Conservation (phyloP, 139 green algal species). For the Bryopsis sp. region DNA sequence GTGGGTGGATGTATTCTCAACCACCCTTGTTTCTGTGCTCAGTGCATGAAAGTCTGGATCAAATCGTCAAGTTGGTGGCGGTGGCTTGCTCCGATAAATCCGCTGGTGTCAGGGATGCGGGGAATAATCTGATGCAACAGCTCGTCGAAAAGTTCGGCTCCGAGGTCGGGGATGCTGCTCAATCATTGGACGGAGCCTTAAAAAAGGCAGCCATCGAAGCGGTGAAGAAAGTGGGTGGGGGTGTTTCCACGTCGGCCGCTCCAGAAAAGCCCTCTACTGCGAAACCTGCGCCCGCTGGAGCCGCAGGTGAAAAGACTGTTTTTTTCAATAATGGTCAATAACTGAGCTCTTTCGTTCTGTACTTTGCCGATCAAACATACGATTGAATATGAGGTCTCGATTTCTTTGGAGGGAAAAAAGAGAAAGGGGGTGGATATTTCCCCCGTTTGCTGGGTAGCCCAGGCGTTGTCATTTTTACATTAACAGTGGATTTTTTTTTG, state of each 20-base stretch:
- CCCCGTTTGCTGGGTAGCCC: too few relatives aligned
- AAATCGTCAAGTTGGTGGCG: conserved; percentile 1
- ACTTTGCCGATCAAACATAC: too few relatives aligned
- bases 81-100: neutral
- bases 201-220: conserved; percentile 7
- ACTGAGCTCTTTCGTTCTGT: too few relatives aligned
- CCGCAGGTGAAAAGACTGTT: neutral
- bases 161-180: neutral
- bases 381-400: too few relatives aligned
- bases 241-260: neutral
- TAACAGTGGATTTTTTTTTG: too few relatives aligned
- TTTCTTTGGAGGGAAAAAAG: too few relatives aligned
- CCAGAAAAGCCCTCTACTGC: neutral
- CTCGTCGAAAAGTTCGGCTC: conserved; percentile 1
- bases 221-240: neutral
- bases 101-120: conserved; percentile 1
- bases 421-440: too few relatives aligned
- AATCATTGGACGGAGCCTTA: neutral
- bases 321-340: too few relatives aligned
- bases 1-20: too few relatives aligned
- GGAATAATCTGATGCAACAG: neutral
- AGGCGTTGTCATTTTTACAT: too few relatives aligned
- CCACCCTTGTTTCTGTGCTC: too few relatives aligned
- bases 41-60: conserved; percentile 14
- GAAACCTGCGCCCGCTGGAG: too few relatives aligned